Base-by-base conservation (phyloP, 352 stramenopile species). In the Phytophthora pseudosyringae region DNA sequence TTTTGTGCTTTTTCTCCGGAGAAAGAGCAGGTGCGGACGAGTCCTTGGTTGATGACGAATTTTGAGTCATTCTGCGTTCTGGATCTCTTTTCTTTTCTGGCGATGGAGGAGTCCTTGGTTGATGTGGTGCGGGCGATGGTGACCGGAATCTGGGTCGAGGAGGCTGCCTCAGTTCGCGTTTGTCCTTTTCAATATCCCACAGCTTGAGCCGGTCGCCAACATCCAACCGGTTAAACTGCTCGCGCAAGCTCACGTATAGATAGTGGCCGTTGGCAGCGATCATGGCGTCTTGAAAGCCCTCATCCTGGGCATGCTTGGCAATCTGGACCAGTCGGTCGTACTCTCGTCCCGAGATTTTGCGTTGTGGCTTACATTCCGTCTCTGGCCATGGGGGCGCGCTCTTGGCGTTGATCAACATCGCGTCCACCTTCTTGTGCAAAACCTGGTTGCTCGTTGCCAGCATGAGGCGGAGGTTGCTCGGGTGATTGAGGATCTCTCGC, bases 361-460 rank as follows among this genome's bases (percentile, higher is more conserved):
- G 47, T 40, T 57, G 49, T 7, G 33, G 49, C 13, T 65, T 58
- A 25, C 11, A 39, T n/a, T 25, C 40, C 7, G 43, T 47, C 5
- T 49, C 28, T 16, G 32, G 26, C 18, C 12, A 21, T 12, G 6
- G n/a, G 5, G 31, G 10, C 3, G 18, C 40, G 11, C 53, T 41
- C n/a, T 41, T 58, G 12, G 56, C 64, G 15, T 64, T 64, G 21
- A 82, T 73, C 12, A 82, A 47, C 57, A 82, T 60, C 10, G 67
- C 51, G 56, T 82, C 74, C 18, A 78, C 74, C 62, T 73, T 75
- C 43, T 82, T 82, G 64, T 82, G 74, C 36, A 82, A 60, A 25
- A 69, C 53, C 53, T 80, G 71, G 58, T 82, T 82, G 28, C 59
- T 75, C 7, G 67, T 57, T 6, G 71, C 65, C 48, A 71, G 49